Base-by-base conservation (phyloP, 202 grass and related monocot genomes). In the Panicum virgatum region DNA sequence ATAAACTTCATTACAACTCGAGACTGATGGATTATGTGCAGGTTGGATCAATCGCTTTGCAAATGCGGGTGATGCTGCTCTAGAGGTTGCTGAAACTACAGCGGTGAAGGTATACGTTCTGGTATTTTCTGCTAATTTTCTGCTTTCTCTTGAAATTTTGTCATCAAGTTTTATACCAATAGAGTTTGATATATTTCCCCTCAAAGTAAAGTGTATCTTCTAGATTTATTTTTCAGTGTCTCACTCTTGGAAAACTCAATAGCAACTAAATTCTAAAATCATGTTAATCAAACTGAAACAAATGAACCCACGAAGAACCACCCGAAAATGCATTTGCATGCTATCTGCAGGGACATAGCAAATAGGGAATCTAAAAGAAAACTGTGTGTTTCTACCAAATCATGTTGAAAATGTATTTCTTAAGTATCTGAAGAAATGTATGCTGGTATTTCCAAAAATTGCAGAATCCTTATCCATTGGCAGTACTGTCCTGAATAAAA, bases 1-100 rank as follows among this genome's bases (percentile, higher is more conserved):
- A 4, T 26, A 11, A 29, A 53, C 18, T 66, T 1, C 13, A 54
- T 78, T 62, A 68, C 12, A 51, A 54, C 38, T 27, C 6, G 34
- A 47, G 11, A 52, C 23, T 83, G 25, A 62, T 77, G 25, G 9
- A 47, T 39, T 79, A 34, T 36, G 20, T 89, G 19, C 76, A 89
- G 86, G 64, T 68, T 92, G 90, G 86, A 14, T 86, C 19, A 89
- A 92, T 77, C 86, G 83, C 20, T 89, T 92, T 67, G 86, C 90
- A 19, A 89, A 86, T 74, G 90, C 86, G 54, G 90, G 90, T 73
- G 88, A 90, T 74, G 88, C 82, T 30, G 80, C 84, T 78, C 45
- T 90, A 62, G 88, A 90, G 37, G 89, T 81, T 61, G 89, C 85
- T 84, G 89, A 88, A 82, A 73, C 42, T 62, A 88, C 89, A 85